Evolutionary conservation across 345 rosid genomes (phyloP).

Genomic region (Hibiscus mutabilis): DNA sequence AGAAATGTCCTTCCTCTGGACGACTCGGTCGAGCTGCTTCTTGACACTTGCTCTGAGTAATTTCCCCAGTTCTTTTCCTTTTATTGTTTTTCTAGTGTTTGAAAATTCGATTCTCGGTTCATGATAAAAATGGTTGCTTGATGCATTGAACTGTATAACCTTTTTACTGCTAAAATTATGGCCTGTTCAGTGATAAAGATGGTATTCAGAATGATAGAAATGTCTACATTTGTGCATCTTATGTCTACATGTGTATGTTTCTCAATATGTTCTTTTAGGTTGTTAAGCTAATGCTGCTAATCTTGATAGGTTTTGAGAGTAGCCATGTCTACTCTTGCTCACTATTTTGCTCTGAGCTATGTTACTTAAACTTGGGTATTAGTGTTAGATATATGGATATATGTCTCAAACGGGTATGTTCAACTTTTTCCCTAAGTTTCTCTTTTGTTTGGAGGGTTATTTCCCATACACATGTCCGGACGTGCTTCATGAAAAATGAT

Average conservation of each 20-base stretch:
- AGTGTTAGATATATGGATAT: neutral
- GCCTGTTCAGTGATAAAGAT: neutral
- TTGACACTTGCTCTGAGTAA: slow-evolving; percentile 86
- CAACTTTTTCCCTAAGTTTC: neutral
- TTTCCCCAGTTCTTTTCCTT: slow-evolving; percentile 9
- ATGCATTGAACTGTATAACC: neutral
- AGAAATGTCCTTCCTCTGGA: slow-evolving; percentile 81
- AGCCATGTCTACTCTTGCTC: neutral
- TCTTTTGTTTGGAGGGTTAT: neutral
- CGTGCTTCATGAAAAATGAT: neutral
- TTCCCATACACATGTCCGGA: neutral
- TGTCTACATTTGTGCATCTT: neutral
- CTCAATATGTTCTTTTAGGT: neutral
- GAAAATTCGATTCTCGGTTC: neutral
- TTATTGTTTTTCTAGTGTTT: neutral
- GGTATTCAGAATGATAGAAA: neutral
- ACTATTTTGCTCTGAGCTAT: neutral
- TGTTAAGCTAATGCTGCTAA: neutral
- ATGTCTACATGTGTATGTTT: too few species aligned
- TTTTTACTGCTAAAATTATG: neutral
- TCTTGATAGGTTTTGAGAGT: neutral
- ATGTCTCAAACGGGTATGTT: neutral
- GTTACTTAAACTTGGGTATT: neutral
- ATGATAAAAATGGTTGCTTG: neutral
- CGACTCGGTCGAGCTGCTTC: slow-evolving; percentile 80